Base-by-base conservation (phyloP, 2,329 filamentous ascomycete genomes). In the Talaromyces funiculosus region DNA sequence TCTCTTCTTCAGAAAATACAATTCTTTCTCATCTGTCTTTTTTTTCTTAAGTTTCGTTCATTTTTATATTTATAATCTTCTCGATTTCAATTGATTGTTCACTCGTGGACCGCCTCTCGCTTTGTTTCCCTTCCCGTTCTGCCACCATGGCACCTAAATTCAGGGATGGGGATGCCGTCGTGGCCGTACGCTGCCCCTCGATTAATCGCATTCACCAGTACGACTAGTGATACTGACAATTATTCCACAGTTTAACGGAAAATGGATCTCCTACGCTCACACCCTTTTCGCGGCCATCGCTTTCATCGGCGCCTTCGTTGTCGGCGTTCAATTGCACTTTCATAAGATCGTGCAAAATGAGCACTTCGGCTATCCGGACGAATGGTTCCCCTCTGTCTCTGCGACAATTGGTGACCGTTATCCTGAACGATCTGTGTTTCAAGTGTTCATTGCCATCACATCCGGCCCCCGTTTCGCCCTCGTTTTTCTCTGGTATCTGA, bases 271-370 rank as follows among this genome's bases (percentile, higher is more conserved):
- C 62, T 96, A 90, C 84, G 77, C 86, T 65, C 94, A 99, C 78
- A 99, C 94, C 8, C 76, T 82, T 53, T 79, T 90, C 67, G 94
- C 92, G 62, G 97, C 96, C 75, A 62, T 73, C 40, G 92, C 93
- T 61, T 97, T 97, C 72, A 65, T 96, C 65, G 91, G 90, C 72
- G 93, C 93, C 62, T 81, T 97, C 66, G 74, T 93, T 60, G 86
- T 96, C 63, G 93, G 93, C 66, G 80, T 87, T 60, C 83, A 81
- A 59, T 83, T 99, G 53, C 94, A 99, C 78, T 97, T 94, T 78
- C 85, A 89, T 72, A 99, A 99, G 80, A 99, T 99, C 67, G 94
- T 99, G 60, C 82, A 97, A 77, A 99, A 99, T 77, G 92, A 99
- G 77, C 90, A 92, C 79, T 96, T 92, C 75, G 91, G 91, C 68